phyloP scores from a whole-genome alignment of 2,329 filamentous ascomycete genomes.

The Polytolypa hystricis region DNA sequence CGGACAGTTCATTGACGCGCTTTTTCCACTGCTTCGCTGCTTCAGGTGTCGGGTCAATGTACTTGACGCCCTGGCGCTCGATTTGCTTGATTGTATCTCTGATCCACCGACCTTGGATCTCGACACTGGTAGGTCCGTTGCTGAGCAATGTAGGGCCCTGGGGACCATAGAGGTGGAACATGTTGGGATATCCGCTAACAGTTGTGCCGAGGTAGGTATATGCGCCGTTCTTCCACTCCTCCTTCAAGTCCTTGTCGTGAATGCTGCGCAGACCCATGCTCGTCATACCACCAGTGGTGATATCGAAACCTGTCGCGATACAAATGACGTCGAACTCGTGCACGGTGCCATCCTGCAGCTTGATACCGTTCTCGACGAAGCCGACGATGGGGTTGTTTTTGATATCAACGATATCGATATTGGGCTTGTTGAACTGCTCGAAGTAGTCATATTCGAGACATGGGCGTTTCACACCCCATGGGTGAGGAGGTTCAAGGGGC shows the following conservation, averaged over 20 bases:
- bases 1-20: conserved; percentile 34
- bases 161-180: conserved; percentile 14
- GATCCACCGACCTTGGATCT: conserved; percentile 48
- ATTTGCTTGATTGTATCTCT: conserved; percentile 41
- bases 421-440: conserved; percentile 37
- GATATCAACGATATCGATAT: conserved; percentile 38
- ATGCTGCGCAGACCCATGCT: conserved; percentile 23
- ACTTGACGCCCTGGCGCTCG: conserved; percentile 35
- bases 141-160: conserved; percentile 1
- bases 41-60: conserved; percentile 40
- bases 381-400: conserved; percentile 32
- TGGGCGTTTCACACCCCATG: conserved; percentile 44
- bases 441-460: conserved; percentile 41
- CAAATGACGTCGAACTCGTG: conserved; percentile 30
- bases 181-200: conserved; percentile 34
- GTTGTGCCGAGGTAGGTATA: conserved; percentile 33
- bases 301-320: conserved; percentile 33
- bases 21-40: conserved; percentile 42
- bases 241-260: conserved; percentile 19
- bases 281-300: conserved; percentile 27
- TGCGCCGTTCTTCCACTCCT: conserved; percentile 26
- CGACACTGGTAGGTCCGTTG: conserved; percentile 29
- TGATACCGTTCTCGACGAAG: conserved; percentile 31
- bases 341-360: conserved; percentile 25
- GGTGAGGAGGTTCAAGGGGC: conserved; percentile 42